Base-by-base conservation (phyloP, 2,329 filamentous ascomycete species). In the Exophiala dermatitidis region DNA sequence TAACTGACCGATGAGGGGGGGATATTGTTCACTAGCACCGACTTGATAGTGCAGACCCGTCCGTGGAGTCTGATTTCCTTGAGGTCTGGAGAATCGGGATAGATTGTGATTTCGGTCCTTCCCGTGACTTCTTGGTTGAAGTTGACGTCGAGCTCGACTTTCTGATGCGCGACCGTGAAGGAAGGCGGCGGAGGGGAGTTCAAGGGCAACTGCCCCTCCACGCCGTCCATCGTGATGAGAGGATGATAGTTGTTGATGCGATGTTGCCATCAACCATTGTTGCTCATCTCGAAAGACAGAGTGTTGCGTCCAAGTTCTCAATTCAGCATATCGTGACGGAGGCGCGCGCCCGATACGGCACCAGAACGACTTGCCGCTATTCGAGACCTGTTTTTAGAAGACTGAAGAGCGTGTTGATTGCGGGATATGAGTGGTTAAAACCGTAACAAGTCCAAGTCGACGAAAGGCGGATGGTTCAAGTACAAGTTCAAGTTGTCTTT, bases 131-230 rank as follows among this genome's bases (percentile, higher is more conserved):
- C 85, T 50, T 80, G 81, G 60, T 80, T 78, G 68, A 98, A 94
- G 72, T 95, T 87, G 66, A 98, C 77, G 64, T 97, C 90, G 56
- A 98, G 77, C 64, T 90, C 85, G 46, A 98, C 84, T 68, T 88
- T 87, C 72, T 97, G 91, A 71, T 90, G 85, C 50, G 88, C 78
- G 53, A 97, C 74, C 6, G 54, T 52, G 48, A 61, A 61, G 5
- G 50, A 52, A 32, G 50, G 50, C 6, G 44, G 26, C 19, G 40
- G 48, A 43, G 38, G 42, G 10, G 4, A 10, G 7, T 38, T 49
- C 4, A 46, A 33, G 28, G 52, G 48, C 41, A 46, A 43, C 30
- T 51, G 51, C 5, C 33, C 30, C 34, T 32, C 48, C 42, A 37
- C 36, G 19, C 48, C 32, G 19, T 54, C 34, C 47, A 56, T 45